Conservation (phyloP, 2,329 filamentous ascomycete species). For the Alternaria arborescens region DNA sequence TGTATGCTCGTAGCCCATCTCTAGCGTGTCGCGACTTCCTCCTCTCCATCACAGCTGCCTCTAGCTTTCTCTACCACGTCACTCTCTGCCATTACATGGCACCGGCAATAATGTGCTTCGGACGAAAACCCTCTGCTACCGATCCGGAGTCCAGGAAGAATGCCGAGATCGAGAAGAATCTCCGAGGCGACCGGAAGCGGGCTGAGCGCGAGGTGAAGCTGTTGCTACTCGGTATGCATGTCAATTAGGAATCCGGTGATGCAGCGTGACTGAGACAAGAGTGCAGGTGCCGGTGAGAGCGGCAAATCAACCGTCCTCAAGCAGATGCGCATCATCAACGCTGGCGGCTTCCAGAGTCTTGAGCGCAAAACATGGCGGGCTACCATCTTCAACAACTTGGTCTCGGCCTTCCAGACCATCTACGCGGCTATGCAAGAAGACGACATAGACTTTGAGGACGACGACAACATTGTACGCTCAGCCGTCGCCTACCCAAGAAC, state of each 20-base stretch:
- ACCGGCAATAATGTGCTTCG: slow-evolving; percentile 61
- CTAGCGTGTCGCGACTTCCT: slow-evolving; percentile 15
- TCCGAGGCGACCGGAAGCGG: slow-evolving; percentile 87
- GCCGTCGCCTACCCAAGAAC: not conserved
- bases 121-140: slow-evolving; percentile 58
- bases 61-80: not conserved
- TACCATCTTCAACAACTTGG: slow-evolving; percentile 93
- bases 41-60: slow-evolving; percentile 12
- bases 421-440: slow-evolving; percentile 91
- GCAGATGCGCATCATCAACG: slow-evolving; percentile 98
- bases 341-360: slow-evolving; percentile 85
- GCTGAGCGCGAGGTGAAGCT: slow-evolving; percentile 92
- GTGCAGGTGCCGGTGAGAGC: slow-evolving; percentile 86
- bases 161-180: slow-evolving; percentile 82
- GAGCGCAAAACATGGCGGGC: slow-evolving; percentile 94
- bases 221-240: slow-evolving; percentile 79
- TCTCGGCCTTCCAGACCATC: slow-evolving; percentile 90
- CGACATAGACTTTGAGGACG: slow-evolving; percentile 77
- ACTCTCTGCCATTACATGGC: slow-evolving; percentile 39
- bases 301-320: slow-evolving; percentile 97
- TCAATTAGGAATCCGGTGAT: not conserved
- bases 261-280: slow-evolving; percentile 34
- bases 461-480: slow-evolving; percentile 76
- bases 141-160: slow-evolving; percentile 59
- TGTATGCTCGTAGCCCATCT: slow-evolving; percentile 13